Percentiles rank a stretch among this genome's conserved stretches.
Conservation (phyloP, 2,329 filamentous ascomycete species). For the Apiospora rasikravindrae region DNA sequence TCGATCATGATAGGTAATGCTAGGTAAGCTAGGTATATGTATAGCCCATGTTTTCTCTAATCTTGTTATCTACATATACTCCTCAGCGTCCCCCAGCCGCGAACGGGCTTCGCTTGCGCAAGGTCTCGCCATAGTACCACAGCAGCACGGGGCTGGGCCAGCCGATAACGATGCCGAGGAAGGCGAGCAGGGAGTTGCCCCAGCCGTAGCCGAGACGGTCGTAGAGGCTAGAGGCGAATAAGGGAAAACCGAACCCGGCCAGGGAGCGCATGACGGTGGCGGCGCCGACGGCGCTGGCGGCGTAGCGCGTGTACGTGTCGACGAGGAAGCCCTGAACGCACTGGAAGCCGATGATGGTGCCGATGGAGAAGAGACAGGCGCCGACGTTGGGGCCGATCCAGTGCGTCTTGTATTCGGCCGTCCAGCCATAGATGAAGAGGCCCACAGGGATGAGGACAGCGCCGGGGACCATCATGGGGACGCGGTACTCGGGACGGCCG, state of each 20-base stretch:
- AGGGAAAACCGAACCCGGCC: constrained; percentile 57
- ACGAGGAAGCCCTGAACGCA: constrained; percentile 53
- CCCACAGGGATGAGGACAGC: constrained; percentile 49
- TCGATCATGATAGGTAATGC: not conserved
- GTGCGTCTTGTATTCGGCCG: constrained; percentile 46
- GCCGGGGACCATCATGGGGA: constrained; percentile 48
- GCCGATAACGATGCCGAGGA: constrained; percentile 58
- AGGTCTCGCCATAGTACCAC: constrained; percentile 44
- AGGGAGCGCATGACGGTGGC: constrained; percentile 51
- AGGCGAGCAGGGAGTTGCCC: constrained; percentile 51
- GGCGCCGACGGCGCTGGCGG: constrained; percentile 51
- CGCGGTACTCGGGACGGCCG: constrained; percentile 49
- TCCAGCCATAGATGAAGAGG: constrained; percentile 53
- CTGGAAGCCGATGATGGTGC: constrained; percentile 49
- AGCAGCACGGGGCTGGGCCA: constrained; percentile 53
- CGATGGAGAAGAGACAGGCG: constrained; percentile 43
- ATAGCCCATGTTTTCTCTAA: not conserved
- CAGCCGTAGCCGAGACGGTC: constrained; percentile 49
- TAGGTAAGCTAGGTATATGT: not conserved
- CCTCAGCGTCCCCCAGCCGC: constrained; percentile 33
- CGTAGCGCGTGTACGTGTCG: constrained; percentile 52
- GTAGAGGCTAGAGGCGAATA: constrained; percentile 56
- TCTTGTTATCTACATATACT: not conserved
- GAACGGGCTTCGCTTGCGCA: constrained; percentile 43
- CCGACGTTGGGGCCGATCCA: constrained; percentile 54